Conservation (phyloP, 1,284 basidiomycete species). For the Thecaphora frezii region DNA sequence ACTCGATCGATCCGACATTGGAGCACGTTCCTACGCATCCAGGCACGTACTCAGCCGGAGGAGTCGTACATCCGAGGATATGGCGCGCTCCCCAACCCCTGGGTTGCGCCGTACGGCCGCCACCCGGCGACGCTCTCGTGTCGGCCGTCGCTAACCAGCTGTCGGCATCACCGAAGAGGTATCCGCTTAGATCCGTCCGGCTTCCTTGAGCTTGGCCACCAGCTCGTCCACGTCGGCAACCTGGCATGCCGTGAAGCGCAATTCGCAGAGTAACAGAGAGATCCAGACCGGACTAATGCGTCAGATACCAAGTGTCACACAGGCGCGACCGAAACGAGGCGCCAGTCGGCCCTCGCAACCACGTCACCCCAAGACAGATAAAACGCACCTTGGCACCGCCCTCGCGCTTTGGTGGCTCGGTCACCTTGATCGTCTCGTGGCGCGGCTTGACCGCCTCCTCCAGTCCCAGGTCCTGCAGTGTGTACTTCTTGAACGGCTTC, state of each 20-base stretch:
- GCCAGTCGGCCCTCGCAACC: no score
- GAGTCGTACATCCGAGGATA: neutral
- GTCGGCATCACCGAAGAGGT: neutral
- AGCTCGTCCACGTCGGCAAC: slow-evolving; percentile 86
- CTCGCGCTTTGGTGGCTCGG: slow-evolving; percentile 84
- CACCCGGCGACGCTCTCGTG: neutral
- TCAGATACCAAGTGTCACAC: no score
- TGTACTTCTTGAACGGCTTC: slow-evolving; percentile 87
- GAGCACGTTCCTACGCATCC: no score
- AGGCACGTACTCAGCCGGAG: no score
- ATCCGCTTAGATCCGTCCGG: slow-evolving; percentile 68
- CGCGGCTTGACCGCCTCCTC: slow-evolving; percentile 74
- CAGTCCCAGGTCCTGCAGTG: slow-evolving; percentile 75
- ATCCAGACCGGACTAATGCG: no score
- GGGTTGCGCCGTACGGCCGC: neutral
- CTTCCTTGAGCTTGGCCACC: slow-evolving; percentile 84
- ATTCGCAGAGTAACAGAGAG: neutral
- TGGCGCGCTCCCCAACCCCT: neutral
- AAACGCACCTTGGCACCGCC: slow-evolving; percentile 82
- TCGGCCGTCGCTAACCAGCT: neutral
- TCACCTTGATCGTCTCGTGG: slow-evolving; percentile 85
- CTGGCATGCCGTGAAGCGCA: slow-evolving; percentile 60
- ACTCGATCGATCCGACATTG: no score
- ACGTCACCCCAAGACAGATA: no score
- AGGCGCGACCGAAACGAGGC: no score